Evolutionary conservation across 306 rosid species (phyloP), one percentile per base, ranked within the genome.

Genomic region (Dalbergia oliveri): DNA sequence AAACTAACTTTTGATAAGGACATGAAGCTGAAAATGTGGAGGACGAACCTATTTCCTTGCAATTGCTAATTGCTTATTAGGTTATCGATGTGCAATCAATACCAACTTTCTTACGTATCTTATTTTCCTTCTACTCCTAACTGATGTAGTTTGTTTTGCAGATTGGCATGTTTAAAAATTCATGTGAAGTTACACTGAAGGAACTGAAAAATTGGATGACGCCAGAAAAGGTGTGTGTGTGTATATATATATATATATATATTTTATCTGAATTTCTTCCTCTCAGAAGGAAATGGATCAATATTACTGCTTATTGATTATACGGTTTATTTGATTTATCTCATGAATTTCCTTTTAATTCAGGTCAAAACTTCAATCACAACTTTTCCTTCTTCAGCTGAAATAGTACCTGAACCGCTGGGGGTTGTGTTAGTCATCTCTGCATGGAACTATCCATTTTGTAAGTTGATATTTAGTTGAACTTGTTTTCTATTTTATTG

Each of bases 401-500:
- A 91, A 86, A 88, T 95, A 84, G 94, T 95, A 72, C 87, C 97
- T 68, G 99, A 95, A 83, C 99, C 99, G 1, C 81, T 95, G 18
- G 99, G 99, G 44, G 95, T 91, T 62, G 91, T 89, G 21, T 58
- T 95, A 37, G 84, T 91, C 73, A 95, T 95, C 76, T 91, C 99
- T 26, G 87, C 99, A 5, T 95, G 99, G 97, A 95, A 95, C 89
- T 95, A 93, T 87, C 99, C 99, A 69, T 79, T 95, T 69, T 87
- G 99, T 95, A 95, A 5, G 98, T 88, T 47, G 9, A 66, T 8
- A 47, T 72, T 73, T 60, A 66, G 12, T 35, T 19, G 54, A 49
- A 6, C 34, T 73, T 84, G 51, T 60, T 57, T 64, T 68, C 19
- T 43, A 13, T 47, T 47, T 66, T 66, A 59, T 26, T 59, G n/a